These are phyloP conservation scores for Cymodocea nodosa DNA, from an alignment of 116 monocot genomes.

Conservation along the genomic window DNA sequence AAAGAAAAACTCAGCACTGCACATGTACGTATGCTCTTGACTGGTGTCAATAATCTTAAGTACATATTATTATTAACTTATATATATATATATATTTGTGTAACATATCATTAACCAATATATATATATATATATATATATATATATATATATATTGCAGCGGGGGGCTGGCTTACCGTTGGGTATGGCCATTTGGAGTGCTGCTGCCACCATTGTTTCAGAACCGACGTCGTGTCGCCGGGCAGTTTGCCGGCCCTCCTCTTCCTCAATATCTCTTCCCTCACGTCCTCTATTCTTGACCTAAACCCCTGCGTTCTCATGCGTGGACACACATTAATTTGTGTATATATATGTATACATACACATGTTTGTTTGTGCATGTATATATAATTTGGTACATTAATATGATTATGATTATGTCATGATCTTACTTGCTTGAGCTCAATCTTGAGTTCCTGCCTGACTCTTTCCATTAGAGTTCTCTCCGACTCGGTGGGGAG, in stretches of 20 bases:
- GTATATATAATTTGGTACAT: no score
- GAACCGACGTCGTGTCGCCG: constrained; percentile 84
- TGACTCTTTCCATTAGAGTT: constrained; percentile 91
- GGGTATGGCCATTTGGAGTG: constrained; percentile 99
- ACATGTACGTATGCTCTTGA: no score
- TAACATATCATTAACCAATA: no score
- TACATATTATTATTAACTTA: no score
- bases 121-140: not conserved
- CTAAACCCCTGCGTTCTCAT: constrained; percentile 53
- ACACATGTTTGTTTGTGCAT: no score
- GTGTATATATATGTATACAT: no score
- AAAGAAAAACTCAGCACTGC: no score
- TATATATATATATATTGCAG: no score
- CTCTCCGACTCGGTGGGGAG: constrained; percentile 85
- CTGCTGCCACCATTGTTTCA: constrained; percentile 99
- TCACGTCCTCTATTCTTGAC: constrained; percentile 94
- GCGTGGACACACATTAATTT: no score
- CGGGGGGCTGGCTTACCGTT: constrained; percentile 32
- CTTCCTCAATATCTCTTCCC: constrained; percentile 92
- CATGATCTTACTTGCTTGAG: constrained; percentile 61
- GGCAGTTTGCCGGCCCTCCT: constrained; percentile 96
- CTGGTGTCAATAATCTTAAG: no score
- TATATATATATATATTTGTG: not conserved
- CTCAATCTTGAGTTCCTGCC: constrained; percentile 84
- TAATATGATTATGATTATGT: no score